A percentile compares a stretch with the other conserved stretches of the same genome.
Conservation (phyloP, 805 yeast species). For the Pichia eremophila region DNA sequence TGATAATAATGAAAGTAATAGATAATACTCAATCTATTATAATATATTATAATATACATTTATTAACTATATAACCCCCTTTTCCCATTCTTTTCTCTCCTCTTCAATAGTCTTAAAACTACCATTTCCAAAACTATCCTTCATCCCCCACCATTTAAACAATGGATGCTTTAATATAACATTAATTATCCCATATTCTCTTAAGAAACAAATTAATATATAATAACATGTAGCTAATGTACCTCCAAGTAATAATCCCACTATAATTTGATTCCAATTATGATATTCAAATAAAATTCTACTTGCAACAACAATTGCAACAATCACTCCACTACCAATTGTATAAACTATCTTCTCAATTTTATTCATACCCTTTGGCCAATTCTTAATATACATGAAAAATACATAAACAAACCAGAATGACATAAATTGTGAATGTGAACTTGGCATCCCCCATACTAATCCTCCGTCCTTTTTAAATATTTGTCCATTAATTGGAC, state of each 20-base stretch:
- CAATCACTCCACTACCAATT: too few species aligned
- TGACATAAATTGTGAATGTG: constrained; percentile 95
- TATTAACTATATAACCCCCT: background rate
- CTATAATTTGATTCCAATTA: constrained; percentile 57
- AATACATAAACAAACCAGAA: constrained; percentile 55
- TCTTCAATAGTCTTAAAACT: constrained; percentile 10
- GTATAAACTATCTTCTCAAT: constrained; percentile 10
- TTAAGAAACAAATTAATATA: constrained; percentile 37
- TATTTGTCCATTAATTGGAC: constrained; percentile 48
- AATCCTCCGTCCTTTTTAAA: constrained; percentile 22
- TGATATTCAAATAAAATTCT: constrained; percentile 78
- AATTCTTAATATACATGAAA: constrained; percentile 38
- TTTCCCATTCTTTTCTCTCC: constrained; percentile 21
- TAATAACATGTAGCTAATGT: constrained; percentile 52
- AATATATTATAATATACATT: too few species aligned
- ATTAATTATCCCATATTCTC: constrained; percentile 61
- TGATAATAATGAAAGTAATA: too few species aligned
- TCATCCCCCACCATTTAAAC: constrained; percentile 40
- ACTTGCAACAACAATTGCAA: constrained; percentile 43
- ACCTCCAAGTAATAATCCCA: constrained; percentile 61
- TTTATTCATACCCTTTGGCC: background rate
- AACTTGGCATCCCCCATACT: constrained; percentile 93
- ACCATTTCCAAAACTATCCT: constrained; percentile 41
- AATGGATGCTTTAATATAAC: constrained; percentile 56
- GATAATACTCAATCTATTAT: too few species aligned